A percentile compares a stretch with the other conserved stretches of the same genome.
phyloP scores from a whole-genome alignment of 2,329 filamentous ascomycete genomes.

The Lachnellula hyalina region DNA sequence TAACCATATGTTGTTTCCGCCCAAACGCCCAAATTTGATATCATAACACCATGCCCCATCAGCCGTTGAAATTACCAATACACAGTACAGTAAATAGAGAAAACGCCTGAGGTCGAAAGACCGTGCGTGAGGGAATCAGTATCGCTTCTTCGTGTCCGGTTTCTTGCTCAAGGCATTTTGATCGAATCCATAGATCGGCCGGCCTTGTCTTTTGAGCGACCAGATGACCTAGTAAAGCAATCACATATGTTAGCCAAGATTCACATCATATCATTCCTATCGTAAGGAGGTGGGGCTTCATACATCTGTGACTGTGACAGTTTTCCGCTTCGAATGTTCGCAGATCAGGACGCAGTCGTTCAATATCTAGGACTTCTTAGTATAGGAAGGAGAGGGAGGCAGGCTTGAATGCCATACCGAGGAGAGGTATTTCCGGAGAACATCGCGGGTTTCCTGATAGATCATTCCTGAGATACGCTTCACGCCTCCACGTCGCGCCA shows the following conservation, averaged over 20 bases:
- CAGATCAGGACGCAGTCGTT: slow-evolving; percentile 43
- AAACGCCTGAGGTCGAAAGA: neutral
- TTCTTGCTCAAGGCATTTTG: neutral
- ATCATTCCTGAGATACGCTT: slow-evolving; percentile 63
- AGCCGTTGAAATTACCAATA: no score
- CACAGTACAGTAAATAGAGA: neutral
- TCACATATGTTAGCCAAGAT: neutral
- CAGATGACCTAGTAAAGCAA: neutral
- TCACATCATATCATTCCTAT: no score
- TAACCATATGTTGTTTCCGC: no score
- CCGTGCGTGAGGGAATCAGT: neutral
- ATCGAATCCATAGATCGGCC: neutral
- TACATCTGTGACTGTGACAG: slow-evolving; percentile 58
- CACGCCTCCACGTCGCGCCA: slow-evolving; percentile 71
- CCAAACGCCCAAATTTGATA: no score
- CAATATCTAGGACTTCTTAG: slow-evolving; percentile 42
- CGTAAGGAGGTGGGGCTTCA: slow-evolving; percentile 24
- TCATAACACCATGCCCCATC: no score
- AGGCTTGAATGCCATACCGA: slow-evolving; percentile 33
- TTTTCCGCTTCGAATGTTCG: slow-evolving; percentile 54
- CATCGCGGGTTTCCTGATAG: slow-evolving; percentile 55
- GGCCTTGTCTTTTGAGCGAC: neutral
- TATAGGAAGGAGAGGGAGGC: neutral
- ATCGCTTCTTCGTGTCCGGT: neutral
- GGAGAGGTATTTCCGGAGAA: slow-evolving; percentile 45